Evolutionary conservation across 495 filamentous ascomycete species (phyloP).

Genomic region (Neurospora sp.): DNA sequence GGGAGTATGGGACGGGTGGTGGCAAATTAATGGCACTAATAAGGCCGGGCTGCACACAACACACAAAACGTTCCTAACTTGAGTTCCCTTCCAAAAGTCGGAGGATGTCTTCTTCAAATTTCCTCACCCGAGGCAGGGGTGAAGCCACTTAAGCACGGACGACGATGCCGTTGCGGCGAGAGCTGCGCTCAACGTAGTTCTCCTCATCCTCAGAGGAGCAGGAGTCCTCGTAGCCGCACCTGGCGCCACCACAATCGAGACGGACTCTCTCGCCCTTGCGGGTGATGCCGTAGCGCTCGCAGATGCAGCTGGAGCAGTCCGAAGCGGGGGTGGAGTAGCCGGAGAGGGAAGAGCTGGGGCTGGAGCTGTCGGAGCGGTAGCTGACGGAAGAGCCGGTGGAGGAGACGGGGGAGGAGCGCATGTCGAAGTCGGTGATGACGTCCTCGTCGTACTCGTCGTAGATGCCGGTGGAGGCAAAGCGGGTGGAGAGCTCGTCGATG

Average conservation of each 20-base stretch:
- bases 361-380: slow-evolving; percentile 65
- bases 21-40: neutral
- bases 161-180: slow-evolving; percentile 69
- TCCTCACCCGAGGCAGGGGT: slow-evolving; percentile 20
- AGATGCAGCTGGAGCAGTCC: slow-evolving; percentile 57
- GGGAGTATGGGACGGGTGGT: neutral
- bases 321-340: slow-evolving; percentile 53
- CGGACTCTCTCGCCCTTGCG: slow-evolving; percentile 84
- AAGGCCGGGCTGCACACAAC: neutral
- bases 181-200: slow-evolving; percentile 45
- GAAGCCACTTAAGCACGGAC: slow-evolving; percentile 40
- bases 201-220: slow-evolving; percentile 53
- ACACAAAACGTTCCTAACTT: neutral
- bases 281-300: slow-evolving; percentile 93
- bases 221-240: slow-evolving; percentile 68
- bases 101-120: slow-evolving; percentile 9
- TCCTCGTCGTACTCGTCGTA: slow-evolving; percentile 56
- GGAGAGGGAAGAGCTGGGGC: slow-evolving; percentile 61
- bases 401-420: slow-evolving; percentile 46
- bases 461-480: slow-evolving; percentile 62
- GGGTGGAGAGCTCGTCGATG: slow-evolving; percentile 57
- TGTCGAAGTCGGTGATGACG: slow-evolving; percentile 45
- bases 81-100: neutral
- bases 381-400: slow-evolving; percentile 66
- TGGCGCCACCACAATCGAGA: slow-evolving; percentile 81